These are phyloP conservation scores for Rugosomyces carneus DNA, from an alignment of 1,284 basidiomycete species.

Conservation along the genomic window DNA sequence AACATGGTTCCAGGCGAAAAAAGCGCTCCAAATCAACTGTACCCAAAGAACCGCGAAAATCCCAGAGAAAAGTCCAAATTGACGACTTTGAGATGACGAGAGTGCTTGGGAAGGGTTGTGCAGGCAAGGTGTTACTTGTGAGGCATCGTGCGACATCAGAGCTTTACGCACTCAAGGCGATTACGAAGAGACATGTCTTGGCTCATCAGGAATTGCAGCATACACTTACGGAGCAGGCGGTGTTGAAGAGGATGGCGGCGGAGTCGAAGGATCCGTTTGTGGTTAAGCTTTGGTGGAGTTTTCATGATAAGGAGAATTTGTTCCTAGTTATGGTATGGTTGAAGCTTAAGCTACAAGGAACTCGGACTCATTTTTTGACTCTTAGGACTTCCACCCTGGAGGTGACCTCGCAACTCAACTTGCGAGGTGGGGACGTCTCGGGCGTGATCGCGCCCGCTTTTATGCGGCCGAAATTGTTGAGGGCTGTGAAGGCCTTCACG, in stretches of 20 bases:
- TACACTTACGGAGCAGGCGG: slow-evolving; percentile 91
- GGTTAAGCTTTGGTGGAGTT: slow-evolving; percentile 91
- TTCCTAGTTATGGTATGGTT: slow-evolving; percentile 77
- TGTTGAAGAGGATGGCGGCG: slow-evolving; percentile 85
- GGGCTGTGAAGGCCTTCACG: slow-evolving; percentile 87
- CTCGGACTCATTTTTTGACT: neutral
- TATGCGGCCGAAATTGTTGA: slow-evolving; percentile 96
- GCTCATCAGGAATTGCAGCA: slow-evolving; percentile 94
- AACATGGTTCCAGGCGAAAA: slow-evolving; percentile 36
- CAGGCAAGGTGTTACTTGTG: slow-evolving; percentile 89
- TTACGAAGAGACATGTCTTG: slow-evolving; percentile 93
- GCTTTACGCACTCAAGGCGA: slow-evolving; percentile 91
- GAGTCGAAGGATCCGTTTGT: slow-evolving; percentile 85
- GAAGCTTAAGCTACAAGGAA: slow-evolving; percentile 6
- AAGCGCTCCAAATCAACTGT: slow-evolving; percentile 51
- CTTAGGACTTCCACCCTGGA: slow-evolving; percentile 89
- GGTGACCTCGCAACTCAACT: slow-evolving; percentile 96
- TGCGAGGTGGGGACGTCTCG: slow-evolving; percentile 88
- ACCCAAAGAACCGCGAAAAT: slow-evolving; percentile 45
- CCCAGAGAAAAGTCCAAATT: slow-evolving; percentile 66
- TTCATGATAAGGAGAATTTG: slow-evolving; percentile 92
- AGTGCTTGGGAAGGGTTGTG: slow-evolving; percentile 93
- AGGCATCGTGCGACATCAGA: slow-evolving; percentile 65
- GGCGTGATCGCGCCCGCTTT: slow-evolving; percentile 88
- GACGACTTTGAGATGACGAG: slow-evolving; percentile 96